Evolutionary conservation across 352 stramenopile genomes (phyloP), one percentile per base, ranked within the genome.

Genomic region (Phytophthora crassamura): DNA sequence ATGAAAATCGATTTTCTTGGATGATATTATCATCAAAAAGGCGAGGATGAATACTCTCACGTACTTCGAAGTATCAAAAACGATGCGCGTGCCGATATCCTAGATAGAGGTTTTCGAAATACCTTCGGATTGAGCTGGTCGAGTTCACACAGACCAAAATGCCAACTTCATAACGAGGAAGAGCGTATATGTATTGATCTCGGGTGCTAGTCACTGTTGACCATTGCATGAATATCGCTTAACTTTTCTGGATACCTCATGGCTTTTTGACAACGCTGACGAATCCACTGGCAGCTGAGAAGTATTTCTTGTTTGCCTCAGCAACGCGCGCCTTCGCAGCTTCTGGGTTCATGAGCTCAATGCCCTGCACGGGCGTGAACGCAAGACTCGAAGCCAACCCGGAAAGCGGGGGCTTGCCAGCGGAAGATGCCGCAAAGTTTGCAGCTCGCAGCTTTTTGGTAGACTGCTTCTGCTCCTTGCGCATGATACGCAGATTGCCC

Each of bases 251-350:
- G 8, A 28, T 15, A 41, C 10, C 28, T 72, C 49, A 88, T n/a
- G 69, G 66, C 49, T 94, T 87, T 74, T 93, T 93, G 41, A 98
- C 63, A 41, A 98, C 95, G 47, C 91, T 98, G 56, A 98, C 91
- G 72, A 99, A 99, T 36, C 97, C 97, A 68, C 90, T 97, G 65
- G 87, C 91, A 34, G 96, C 83, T 34, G 91, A 91, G 65, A 99
- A 99, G 84, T 98, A 99, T 75, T 98, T 99, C 46, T 98, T 94
- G 80, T 99, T 99, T 15, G 97, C 97, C 42, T 97, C 83, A 16
- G 89, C 81, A 25, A 99, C 90, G 28, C 89, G 80, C 53, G 91
- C 84, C 68, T 97, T 94, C 16, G 94, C 88, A n/a, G 93, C 94
- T 72, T 98, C 95, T 5, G 97, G 97, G 82, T 99, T 99, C 70